Percentiles rank a stretch among this genome's conserved stretches.
These are phyloP conservation scores for Hansenula lynferdii DNA, from an alignment of 1,139 yeast genomes.

Conservation along the genomic window DNA sequence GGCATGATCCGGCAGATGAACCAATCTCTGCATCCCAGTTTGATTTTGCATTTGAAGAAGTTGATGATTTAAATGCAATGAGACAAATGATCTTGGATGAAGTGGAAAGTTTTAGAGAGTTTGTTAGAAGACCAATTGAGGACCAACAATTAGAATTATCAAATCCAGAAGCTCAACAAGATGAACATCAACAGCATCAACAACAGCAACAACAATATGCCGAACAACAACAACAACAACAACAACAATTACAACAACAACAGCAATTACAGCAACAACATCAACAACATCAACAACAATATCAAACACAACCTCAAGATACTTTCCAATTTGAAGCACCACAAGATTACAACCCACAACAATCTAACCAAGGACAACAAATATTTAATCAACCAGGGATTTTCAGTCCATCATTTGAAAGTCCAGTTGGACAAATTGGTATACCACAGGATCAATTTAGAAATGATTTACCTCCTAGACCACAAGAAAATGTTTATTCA, in stretches of 20 bases:
- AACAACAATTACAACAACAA: conserved; percentile 15
- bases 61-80: conserved; percentile 77
- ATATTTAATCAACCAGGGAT: conserved; percentile 1
- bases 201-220: conserved; percentile 10
- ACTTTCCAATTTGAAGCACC: conserved; percentile 14
- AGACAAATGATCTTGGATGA: conserved; percentile 76
- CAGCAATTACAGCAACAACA: conserved; percentile 14
- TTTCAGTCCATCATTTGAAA: conserved; percentile 16
- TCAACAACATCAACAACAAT: conserved; percentile 18
- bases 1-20: conserved; percentile 98
- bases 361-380: conserved; percentile 13
- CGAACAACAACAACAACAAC: conserved; percentile 12
- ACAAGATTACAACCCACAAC: conserved; percentile 8
- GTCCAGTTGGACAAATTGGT: conserved; percentile 25
- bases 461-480: conserved; percentile 37
- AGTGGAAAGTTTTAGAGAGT: conserved; percentile 72
- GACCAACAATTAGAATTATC: conserved; percentile 46
- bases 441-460: conserved; percentile 34
- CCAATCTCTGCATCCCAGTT: conserved; percentile 80
- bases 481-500: conserved; percentile 30
- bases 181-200: conserved; percentile 13
- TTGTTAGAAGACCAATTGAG: conserved; percentile 72
- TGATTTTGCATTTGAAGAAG: conserved; percentile 81
- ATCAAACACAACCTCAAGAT: conserved; percentile 13
- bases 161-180: conserved; percentile 15